Conservation (phyloP, 2,329 filamentous ascomycete species). For the Colletotrichum cuscutae region DNA sequence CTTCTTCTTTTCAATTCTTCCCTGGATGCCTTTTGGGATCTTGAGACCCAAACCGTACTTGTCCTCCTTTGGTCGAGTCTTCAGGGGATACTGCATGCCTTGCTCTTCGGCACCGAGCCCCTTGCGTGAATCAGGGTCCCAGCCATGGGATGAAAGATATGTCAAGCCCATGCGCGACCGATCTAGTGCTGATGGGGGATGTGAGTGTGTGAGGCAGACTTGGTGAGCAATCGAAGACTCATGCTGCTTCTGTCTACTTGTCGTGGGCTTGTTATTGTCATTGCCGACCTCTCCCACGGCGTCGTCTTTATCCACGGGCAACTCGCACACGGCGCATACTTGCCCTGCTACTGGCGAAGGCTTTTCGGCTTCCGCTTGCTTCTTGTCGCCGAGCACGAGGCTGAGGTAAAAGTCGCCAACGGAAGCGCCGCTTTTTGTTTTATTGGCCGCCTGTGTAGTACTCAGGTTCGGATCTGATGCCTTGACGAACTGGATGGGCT, state of each 20-base stretch:
- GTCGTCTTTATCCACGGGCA: conserved; percentile 43
- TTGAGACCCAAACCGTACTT: conserved; percentile 76
- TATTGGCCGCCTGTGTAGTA: conserved; percentile 40
- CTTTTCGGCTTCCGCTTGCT: background rate
- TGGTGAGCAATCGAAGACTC: conserved; percentile 77
- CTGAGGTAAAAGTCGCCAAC: conserved; percentile 73
- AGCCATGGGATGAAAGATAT: conserved; percentile 74
- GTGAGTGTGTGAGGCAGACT: conserved; percentile 73
- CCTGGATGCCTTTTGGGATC: conserved; percentile 51
- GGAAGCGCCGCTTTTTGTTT: conserved; percentile 40
- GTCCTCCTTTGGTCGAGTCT: conserved; percentile 76
- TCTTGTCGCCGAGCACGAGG: conserved; percentile 65
- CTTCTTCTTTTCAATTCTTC: conserved; percentile 53
- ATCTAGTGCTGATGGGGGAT: conserved; percentile 78
- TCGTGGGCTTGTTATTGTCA: conserved; percentile 37
- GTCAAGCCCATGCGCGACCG: conserved; percentile 75
- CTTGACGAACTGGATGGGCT: conserved; percentile 66
- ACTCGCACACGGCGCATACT: conserved; percentile 49
- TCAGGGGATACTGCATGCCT: conserved; percentile 81
- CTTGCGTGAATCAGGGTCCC: conserved; percentile 76
- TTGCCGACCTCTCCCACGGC: conserved; percentile 11
- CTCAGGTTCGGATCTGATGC: conserved; percentile 54
- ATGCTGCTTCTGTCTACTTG: conserved; percentile 56
- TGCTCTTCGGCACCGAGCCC: conserved; percentile 79
- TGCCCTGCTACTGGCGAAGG: background rate